phyloP scores from a whole-genome alignment of 192 early-diverging fungal genomes.

The Thamnidium elegans region DNA sequence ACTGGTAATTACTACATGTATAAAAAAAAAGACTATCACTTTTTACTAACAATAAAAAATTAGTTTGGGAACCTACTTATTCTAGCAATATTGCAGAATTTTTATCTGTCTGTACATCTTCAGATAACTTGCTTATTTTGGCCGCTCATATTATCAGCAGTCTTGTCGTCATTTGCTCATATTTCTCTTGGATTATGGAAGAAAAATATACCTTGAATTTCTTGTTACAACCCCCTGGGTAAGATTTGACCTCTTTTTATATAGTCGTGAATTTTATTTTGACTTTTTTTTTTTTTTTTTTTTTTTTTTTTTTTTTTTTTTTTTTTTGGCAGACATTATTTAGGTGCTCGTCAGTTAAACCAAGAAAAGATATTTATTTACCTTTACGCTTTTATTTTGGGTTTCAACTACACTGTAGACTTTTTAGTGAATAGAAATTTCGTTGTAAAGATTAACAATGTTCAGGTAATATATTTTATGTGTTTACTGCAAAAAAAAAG shows the following conservation, averaged over 20 bases:
- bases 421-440: neutral
- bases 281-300: neutral
- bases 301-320: neutral
- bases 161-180: neutral
- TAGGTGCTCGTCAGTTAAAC: constrained; percentile 30
- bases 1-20: neutral
- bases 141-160: neutral
- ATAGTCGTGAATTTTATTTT: neutral
- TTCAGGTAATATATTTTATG: constrained; percentile 9
- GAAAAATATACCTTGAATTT: constrained; percentile 5
- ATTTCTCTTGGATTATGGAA: constrained; percentile 5
- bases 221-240: constrained; percentile 14
- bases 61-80: constrained; percentile 3
- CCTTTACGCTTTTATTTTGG: constrained; percentile 15
- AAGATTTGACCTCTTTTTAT: neutral
- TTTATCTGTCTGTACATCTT: neutral
- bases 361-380: constrained; percentile 26
- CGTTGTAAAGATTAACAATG: neutral
- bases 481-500: neutral
- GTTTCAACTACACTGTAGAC: neutral
- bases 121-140: constrained; percentile 4
- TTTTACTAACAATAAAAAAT: neutral
- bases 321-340: constrained; percentile 9
- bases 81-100: constrained; percentile 5
- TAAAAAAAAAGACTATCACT: neutral